Evolutionary conservation across 2,329 filamentous ascomycete species (phyloP).

Genomic region (Penicillium brasilianum): DNA sequence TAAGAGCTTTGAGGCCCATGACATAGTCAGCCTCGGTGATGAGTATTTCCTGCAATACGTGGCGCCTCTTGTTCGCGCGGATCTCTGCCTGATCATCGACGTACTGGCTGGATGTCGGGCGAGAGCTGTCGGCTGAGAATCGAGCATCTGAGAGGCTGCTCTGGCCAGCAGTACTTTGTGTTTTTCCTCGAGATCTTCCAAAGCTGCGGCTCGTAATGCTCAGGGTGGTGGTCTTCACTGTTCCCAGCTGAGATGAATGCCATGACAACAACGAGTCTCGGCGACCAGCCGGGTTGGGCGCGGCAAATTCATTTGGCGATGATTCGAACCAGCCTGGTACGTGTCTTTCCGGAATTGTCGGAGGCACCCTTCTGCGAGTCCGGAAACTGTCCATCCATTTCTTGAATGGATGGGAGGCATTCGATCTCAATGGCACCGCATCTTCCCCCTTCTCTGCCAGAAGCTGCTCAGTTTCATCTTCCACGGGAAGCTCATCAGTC

Average conservation of each 20-base stretch:
- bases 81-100: conserved; percentile 73
- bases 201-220: conserved; percentile 76
- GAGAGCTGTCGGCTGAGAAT: conserved; percentile 63
- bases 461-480: conserved; percentile 10
- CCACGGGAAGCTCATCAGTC: conserved; percentile 5
- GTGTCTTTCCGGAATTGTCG: conserved; percentile 30
- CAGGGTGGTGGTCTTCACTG: conserved; percentile 78
- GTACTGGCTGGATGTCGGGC: conserved; percentile 49
- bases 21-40: conserved; percentile 88
- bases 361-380: conserved; percentile 28
- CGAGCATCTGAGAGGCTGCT: conserved; percentile 68
- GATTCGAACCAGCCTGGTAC: conserved; percentile 47
- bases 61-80: conserved; percentile 74
- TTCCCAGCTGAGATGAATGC: conserved; percentile 79
- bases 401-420: conserved; percentile 37
- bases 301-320: conserved; percentile 23
- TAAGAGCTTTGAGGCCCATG: conserved; percentile 81
- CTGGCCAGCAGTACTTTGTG: conserved; percentile 62
- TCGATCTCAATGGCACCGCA: conserved; percentile 15
- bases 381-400: conserved; percentile 48
- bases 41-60: conserved; percentile 83
- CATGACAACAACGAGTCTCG: conserved; percentile 61
- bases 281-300: conserved; percentile 24
- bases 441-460: conserved; percentile 15
- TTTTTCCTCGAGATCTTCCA: conserved; percentile 63